Evolutionary conservation across 23 red algal species (phyloP).

Genomic region (Cyanidium caldarium): DNA sequence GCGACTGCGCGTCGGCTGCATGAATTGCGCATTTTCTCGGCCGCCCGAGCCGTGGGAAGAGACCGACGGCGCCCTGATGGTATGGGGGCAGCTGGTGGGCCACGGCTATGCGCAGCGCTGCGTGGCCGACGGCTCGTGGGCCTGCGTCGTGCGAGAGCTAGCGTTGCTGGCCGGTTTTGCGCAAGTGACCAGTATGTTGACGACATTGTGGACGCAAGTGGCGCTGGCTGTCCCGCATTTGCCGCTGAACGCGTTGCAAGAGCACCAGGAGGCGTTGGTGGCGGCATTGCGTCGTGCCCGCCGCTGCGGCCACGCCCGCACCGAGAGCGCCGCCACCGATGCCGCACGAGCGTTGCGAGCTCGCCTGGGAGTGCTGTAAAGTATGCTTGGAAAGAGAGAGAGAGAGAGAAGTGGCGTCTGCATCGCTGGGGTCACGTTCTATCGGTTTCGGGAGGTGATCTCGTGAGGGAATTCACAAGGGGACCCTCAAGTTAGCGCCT

Average conservation of each 20-base stretch:
- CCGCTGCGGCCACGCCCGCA: too few relatives aligned
- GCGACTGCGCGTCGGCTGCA: constrained; percentile 1
- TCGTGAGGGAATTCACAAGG: too few relatives aligned
- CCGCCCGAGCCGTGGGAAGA: constrained; percentile 25
- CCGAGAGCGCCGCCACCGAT: too few relatives aligned
- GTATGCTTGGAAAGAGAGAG: too few relatives aligned
- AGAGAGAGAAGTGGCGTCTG: too few relatives aligned
- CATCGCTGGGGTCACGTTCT: too few relatives aligned
- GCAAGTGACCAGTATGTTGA: neutral
- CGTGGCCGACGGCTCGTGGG: neutral
- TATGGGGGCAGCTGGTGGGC: constrained; percentile 4
- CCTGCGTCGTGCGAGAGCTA: neutral
- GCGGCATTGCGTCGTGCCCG: too few relatives aligned
- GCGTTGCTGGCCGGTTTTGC: neutral
- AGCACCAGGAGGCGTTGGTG: too few relatives aligned
- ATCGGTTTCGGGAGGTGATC: too few relatives aligned
- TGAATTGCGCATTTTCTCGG: neutral
- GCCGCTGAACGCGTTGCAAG: neutral
- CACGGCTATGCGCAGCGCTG: neutral
- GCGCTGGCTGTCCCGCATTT: neutral
- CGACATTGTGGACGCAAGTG: neutral
- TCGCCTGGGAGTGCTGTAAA: too few relatives aligned
- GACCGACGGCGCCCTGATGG: constrained; percentile 19
- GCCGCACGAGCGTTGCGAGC: too few relatives aligned
- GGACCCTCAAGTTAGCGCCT: too few relatives aligned